Percentiles rank a stretch among this genome's conserved stretches.
These are phyloP conservation scores for Globisporangium takayamanum DNA, from an alignment of 352 stramenopile species.

Conservation along the genomic window DNA sequence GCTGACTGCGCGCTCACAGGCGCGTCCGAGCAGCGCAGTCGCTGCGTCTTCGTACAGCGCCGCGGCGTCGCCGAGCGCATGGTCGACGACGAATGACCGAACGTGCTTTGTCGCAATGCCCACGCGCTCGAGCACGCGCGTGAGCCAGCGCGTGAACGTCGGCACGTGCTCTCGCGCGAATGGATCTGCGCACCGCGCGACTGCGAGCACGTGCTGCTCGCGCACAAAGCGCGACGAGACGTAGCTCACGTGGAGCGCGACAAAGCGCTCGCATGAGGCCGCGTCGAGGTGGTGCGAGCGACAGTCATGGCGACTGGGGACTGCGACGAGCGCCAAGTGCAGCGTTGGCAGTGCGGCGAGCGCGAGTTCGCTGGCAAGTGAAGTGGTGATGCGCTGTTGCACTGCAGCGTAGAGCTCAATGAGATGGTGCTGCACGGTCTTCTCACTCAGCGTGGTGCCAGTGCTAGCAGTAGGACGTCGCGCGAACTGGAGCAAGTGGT, in stretches of 20 bases:
- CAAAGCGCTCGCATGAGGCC: not conserved
- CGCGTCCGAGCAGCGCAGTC: conserved; percentile 4
- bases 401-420: conserved; percentile 9
- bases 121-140: not conserved
- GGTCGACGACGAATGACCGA: conserved; percentile 8
- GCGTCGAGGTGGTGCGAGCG: not conserved
- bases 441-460: not conserved
- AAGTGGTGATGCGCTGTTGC: not conserved
- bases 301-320: not conserved
- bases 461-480: not conserved
- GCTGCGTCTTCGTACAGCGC: not conserved
- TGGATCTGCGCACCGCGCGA: not conserved
- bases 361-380: conserved; percentile 1
- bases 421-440: conserved; percentile 8
- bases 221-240: conserved; percentile 10
- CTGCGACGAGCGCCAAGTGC: conserved; percentile 7
- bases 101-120: conserved; percentile 7
- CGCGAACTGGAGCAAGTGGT: conserved; percentile 1
- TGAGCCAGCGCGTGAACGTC: conserved; percentile 1
- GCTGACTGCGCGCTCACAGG: not conserved
- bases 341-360: conserved; percentile 4
- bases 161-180: not conserved
- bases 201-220: conserved; percentile 5
- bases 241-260: conserved; percentile 10
- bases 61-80: not conserved